Evolutionary conservation across 805 yeast species (phyloP).

Genomic region (Suhomyces prunicola): DNA sequence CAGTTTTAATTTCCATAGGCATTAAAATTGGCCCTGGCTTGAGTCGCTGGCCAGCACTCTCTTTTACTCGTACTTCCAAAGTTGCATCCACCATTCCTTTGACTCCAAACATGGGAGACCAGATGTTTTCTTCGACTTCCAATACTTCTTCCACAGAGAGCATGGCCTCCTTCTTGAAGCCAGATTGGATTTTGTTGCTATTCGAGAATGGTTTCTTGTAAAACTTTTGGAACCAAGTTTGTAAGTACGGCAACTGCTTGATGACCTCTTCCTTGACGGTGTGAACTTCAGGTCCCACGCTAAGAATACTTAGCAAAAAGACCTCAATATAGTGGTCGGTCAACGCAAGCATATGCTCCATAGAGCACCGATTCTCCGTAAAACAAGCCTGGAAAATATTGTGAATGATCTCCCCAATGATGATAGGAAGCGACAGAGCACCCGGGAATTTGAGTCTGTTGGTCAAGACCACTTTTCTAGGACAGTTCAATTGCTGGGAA

Average conservation of each 20-base stretch:
- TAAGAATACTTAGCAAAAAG: slow-evolving; percentile 49
- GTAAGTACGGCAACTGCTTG: slow-evolving; percentile 50
- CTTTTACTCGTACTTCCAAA: slow-evolving; percentile 46
- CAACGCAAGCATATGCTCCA: slow-evolving; percentile 34
- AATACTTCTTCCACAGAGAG: slow-evolving; percentile 54
- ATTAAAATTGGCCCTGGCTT: slow-evolving; percentile 46
- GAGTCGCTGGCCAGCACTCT: slow-evolving; percentile 16
- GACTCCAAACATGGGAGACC: slow-evolving; percentile 89
- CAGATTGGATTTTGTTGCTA: slow-evolving; percentile 6
- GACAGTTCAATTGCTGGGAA: slow-evolving; percentile 72
- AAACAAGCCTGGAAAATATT: slow-evolving; percentile 65
- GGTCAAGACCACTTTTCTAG: slow-evolving; percentile 63
- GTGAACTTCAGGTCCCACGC: slow-evolving; percentile 50
- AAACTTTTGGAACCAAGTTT: slow-evolving; percentile 51
- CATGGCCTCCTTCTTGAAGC: slow-evolving; percentile 3
- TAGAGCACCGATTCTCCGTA: slow-evolving; percentile 30
- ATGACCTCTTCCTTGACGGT: slow-evolving; percentile 42
- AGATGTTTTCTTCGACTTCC: slow-evolving; percentile 85
- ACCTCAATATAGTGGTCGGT: slow-evolving; percentile 41
- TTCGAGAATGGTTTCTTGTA: slow-evolving; percentile 21
- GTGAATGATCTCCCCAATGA: slow-evolving; percentile 84
- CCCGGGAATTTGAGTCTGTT: slow-evolving; percentile 60
- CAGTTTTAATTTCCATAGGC: slow-evolving; percentile 92
- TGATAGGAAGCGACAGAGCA: slow-evolving; percentile 57
- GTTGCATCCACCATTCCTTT: slow-evolving; percentile 91